Percentiles rank a stretch among this genome's conserved stretches.
phyloP scores from a whole-genome alignment of 768 basidiomycete species.

The Tulasnella calospora region DNA sequence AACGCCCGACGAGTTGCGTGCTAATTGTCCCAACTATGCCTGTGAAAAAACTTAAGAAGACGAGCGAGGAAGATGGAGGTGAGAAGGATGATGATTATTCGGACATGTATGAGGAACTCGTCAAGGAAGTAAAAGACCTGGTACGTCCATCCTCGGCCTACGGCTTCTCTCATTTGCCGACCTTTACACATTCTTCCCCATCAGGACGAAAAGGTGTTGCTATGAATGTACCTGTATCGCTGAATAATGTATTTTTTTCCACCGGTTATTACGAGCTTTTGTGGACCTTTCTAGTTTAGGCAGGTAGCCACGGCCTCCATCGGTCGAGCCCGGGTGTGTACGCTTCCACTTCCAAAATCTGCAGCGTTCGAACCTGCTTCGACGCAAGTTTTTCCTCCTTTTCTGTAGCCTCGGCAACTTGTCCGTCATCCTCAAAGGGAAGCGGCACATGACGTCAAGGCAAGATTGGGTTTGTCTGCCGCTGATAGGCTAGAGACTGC shows the following conservation, averaged over 20 bases:
- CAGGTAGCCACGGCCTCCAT: too few species aligned
- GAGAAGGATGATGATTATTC: slow-evolving; percentile 69
- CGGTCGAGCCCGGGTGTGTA: too few species aligned
- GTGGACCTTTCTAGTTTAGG: too few species aligned
- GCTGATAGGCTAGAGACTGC: too few species aligned
- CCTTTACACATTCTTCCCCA: background rate
- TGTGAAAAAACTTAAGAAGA: slow-evolving; percentile 50
- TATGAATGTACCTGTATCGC: slow-evolving; percentile 42
- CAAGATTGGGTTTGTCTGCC: too few species aligned
- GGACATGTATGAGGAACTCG: slow-evolving; percentile 81
- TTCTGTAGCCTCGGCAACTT: too few species aligned
- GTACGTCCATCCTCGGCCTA: slow-evolving; percentile 28
- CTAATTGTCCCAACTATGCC: slow-evolving; percentile 85
- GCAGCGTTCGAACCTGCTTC: too few species aligned
- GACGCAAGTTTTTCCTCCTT: too few species aligned
- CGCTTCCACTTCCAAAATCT: too few species aligned
- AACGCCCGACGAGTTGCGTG: slow-evolving; percentile 96
- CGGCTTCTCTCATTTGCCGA: background rate
- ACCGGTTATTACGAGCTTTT: background rate
- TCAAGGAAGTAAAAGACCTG: slow-evolving; percentile 76
- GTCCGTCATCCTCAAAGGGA: too few species aligned
- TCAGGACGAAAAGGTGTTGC: slow-evolving; percentile 57
- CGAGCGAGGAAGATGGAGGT: slow-evolving; percentile 49
- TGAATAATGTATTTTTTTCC: background rate
- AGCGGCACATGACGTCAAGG: too few species aligned